Evolutionary conservation across 306 rosid genomes (phyloP), one percentile per base, ranked within the genome.

Genomic region (Inga oerstediana): DNA sequence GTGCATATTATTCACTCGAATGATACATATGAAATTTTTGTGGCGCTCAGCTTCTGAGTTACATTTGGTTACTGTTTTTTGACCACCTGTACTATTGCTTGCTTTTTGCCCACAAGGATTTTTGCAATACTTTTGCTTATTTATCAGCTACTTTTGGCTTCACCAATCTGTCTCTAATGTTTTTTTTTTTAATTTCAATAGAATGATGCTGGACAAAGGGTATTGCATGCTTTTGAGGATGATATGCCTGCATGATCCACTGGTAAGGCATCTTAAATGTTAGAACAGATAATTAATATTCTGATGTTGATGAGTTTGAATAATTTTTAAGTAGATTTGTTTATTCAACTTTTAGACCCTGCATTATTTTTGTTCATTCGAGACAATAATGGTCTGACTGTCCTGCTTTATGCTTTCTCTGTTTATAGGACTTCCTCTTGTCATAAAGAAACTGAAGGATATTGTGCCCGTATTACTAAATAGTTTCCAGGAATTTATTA

Each of bases 401-500:
- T 70, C 48, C n/a, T 41, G 77, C 48, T 85, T 69, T 24, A 83
- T 87, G 89, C 73, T 73, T 74, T 49, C 75, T 83, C 72, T 24
- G 80, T 86, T 68, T 80, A 80, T 79, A 96, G 99, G 91, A 39
- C 68, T 75, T 84, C 86, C 93, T 72, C 77, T 45, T 84, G 79
- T 88, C 84, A 73, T 89, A 75, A 82, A 85, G 74, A 93, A 87
- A 66, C 81, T 93, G 79, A 89, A 87, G 86, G 90, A 92, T 79
- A 84, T 94, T 34, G 84, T 94, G 77, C 94, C 93, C 73, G 83
- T 88, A 66, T 86, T 96, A 81, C 81, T 90, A 46, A 86, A 86
- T 86, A 91, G 88, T 91, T 91, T 93, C 89, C 92, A 81, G 84
- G 99, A 92, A 79, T 92, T 92, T 81, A 80, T 87, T 83, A 87